Evolutionary conservation across 768 basidiomycete species (phyloP).

Genomic region (Lactifluus subvellereus): DNA sequence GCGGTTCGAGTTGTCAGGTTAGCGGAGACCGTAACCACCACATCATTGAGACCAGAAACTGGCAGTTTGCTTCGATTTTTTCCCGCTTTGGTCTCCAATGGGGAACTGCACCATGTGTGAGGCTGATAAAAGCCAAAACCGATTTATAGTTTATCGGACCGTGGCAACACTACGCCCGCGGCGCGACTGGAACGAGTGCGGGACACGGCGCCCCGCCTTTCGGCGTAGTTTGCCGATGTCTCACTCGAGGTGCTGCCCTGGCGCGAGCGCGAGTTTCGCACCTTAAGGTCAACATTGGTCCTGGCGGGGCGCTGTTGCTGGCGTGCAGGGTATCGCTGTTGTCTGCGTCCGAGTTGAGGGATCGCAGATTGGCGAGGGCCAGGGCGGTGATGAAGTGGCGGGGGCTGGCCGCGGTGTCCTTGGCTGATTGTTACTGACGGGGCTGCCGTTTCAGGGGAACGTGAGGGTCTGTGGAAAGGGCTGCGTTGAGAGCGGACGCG

Average conservation of each 20-base stretch:
- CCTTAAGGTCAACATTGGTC: constrained; percentile 58
- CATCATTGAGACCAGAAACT: no score
- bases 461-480: constrained; percentile 15
- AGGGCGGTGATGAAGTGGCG: not conserved
- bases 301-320: constrained; percentile 14
- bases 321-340: constrained; percentile 20
- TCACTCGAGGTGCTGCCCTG: constrained; percentile 76
- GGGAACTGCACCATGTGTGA: no score
- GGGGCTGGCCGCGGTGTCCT: not conserved
- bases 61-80: no score
- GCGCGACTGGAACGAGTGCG: constrained; percentile 38
- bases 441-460: constrained; percentile 20
- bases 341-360: constrained; percentile 20
- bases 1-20: no score
- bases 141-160: no score
- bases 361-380: not conserved
- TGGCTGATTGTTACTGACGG: constrained; percentile 12
- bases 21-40: no score
- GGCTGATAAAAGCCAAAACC: no score
- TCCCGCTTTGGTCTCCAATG: no score
- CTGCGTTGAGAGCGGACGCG: not conserved
- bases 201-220: constrained; percentile 50
- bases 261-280: constrained; percentile 66
- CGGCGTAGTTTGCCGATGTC: constrained; percentile 64
- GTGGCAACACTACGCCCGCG: constrained; percentile 24